Evolutionary conservation across 805 yeast genomes (phyloP).

Genomic region (Metschnikowia corniflorae): DNA sequence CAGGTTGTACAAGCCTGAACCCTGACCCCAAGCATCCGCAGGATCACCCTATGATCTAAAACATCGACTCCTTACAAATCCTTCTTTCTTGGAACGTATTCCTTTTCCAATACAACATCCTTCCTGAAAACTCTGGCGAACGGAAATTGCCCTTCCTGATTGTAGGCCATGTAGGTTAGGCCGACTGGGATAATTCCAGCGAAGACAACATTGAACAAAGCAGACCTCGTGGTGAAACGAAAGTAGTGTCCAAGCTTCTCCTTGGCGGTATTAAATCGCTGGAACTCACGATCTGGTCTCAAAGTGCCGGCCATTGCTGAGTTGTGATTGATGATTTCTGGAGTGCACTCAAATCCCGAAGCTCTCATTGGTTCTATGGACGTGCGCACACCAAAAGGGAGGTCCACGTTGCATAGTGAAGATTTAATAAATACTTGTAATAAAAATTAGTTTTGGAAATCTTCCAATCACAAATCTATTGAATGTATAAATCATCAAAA

Average conservation of each 20-base stretch:
- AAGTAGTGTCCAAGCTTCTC: constrained; percentile 41
- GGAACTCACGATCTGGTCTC: constrained; percentile 40
- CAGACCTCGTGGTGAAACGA: constrained; percentile 40
- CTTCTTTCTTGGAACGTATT: constrained; percentile 42
- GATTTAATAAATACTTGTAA: too few species aligned
- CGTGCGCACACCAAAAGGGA: constrained; percentile 15
- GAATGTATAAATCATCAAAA: too few species aligned
- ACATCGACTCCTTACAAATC: constrained; percentile 42
- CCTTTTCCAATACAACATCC: constrained; percentile 32
- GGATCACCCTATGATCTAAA: too few species aligned
- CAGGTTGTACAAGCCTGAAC: too few species aligned
- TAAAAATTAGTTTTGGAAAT: too few species aligned
- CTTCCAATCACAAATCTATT: too few species aligned
- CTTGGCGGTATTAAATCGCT: constrained; percentile 40
- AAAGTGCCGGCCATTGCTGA: constrained; percentile 40
- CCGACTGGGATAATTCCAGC: constrained; percentile 41
- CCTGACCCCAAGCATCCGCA: too few species aligned
- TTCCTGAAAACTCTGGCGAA: constrained; percentile 35
- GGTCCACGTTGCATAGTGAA: too few species aligned
- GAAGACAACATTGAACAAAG: constrained; percentile 30
- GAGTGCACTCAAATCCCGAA: constrained; percentile 16
- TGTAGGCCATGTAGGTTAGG: constrained; percentile 35
- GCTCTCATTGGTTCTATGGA: constrained; percentile 16
- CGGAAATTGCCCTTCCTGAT: constrained; percentile 35
- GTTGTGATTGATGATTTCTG: constrained; percentile 1